These are phyloP conservation scores for Lactarius hengduanensis DNA, from an alignment of 768 basidiomycete species.

Conservation along the genomic window DNA sequence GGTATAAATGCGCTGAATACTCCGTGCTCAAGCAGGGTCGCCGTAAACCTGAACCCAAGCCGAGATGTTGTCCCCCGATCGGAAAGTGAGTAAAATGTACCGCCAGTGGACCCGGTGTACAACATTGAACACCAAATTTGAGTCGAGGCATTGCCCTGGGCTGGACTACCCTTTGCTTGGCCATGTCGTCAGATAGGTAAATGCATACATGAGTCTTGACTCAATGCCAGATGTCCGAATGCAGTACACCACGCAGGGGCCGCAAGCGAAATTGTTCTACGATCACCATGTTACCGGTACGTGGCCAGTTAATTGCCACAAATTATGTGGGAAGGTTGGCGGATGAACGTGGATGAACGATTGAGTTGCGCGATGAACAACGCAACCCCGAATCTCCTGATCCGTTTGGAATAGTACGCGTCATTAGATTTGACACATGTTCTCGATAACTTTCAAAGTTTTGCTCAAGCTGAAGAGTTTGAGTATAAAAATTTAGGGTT, in stretches of 20 bases:
- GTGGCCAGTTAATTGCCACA: not conserved
- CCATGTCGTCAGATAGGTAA: not conserved
- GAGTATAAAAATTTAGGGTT: constrained; percentile 2
- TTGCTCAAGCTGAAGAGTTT: not conserved
- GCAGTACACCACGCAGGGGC: not conserved
- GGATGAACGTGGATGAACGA: not conserved
- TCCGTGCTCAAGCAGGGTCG: constrained; percentile 3
- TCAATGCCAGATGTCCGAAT: not conserved
- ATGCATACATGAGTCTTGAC: not conserved
- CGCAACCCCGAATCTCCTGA: not conserved
- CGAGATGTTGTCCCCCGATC: constrained; percentile 6
- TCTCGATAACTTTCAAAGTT: not conserved
- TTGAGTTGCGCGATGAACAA: not conserved
- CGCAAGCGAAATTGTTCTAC: not conserved
- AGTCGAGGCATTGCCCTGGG: not conserved
- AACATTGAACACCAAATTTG: constrained; percentile 2
- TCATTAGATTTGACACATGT: not conserved
- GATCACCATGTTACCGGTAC: constrained; percentile 5
- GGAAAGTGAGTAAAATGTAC: not conserved
- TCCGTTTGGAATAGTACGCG: not conserved
- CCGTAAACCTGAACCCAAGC: constrained; percentile 10
- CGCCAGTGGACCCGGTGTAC: not conserved
- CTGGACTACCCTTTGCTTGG: not conserved
- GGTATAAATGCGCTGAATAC: not conserved
- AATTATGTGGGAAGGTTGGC: not conserved